Base-by-base conservation (phyloP, 1,284 basidiomycete genomes). In the Agroathelia rolfsii region DNA sequence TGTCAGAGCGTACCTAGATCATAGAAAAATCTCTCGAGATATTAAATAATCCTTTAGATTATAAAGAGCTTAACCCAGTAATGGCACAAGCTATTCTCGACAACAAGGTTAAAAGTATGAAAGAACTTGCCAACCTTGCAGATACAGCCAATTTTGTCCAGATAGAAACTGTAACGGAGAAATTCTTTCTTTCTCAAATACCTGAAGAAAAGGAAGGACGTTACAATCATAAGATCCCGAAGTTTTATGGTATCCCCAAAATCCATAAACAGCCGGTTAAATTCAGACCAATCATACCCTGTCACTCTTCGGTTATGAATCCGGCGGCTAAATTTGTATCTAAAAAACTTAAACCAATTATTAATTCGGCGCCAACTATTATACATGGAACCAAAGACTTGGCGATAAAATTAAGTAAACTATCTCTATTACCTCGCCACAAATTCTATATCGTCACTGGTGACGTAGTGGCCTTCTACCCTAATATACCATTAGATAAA, bases 191-290 rank as follows among this genome's bases (percentile, higher is more conserved):
- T 17, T 35, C 26, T 12, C 13, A 34, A 18, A 26, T 42, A 20
- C 32, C 37, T 12, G 12, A 24, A 18, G 23, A 27, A 24, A 25
- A 19, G 28, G 26, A 20, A 11, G n/a, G 11, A 19, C 16, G 8
- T 11, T 15, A 30, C 16, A 20, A 34, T 20, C 34, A 38, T 21
- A 30, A 18, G 13, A 20, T 53, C 10, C 55, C 55, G 0, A 11
- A 9, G 8, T 58, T 58, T 34, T 53, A 58, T 38, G 49, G 49
- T 0, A 53, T 56, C 21, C 56, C 56, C 24, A 58, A 59, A 41
- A 57, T 58, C 0, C 56, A 59, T 44, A 59, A 59, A 38, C 36
- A 46, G 31, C 56, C 56, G 0, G 39, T 46, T 9, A 52, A 52
- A 39, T 47, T 52, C 35, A 22, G 51, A 6, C 58, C 52, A 0